These are phyloP conservation scores for Didymellaceae sp. DNA, from an alignment of 2,329 filamentous ascomycete species.

Conservation along the genomic window DNA sequence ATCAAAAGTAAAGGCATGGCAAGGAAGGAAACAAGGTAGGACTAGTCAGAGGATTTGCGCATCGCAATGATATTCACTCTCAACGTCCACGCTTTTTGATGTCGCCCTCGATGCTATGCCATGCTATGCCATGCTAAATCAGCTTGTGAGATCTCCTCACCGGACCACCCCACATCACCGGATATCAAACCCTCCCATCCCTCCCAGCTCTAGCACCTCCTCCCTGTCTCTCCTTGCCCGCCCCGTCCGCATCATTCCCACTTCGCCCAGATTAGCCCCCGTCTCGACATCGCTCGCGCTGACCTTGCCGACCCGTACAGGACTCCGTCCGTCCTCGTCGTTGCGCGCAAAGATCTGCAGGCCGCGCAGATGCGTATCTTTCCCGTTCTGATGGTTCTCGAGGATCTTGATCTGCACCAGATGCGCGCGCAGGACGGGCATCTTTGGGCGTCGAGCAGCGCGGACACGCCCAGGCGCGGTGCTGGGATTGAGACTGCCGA, in stretches of 20 bases:
- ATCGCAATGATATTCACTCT: background rate
- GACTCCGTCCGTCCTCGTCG: constrained; percentile 25
- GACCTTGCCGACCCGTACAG: constrained; percentile 14
- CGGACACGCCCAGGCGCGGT: background rate
- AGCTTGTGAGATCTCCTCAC: background rate
- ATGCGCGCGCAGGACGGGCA: constrained; percentile 82
- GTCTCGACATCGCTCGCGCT: constrained; percentile 10
- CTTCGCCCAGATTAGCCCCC: constrained; percentile 8
- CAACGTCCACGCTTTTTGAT: background rate
- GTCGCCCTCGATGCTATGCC: background rate
- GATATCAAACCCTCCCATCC: constrained; percentile 3
- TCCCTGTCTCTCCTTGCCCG: constrained; percentile 13
- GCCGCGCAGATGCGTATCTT: constrained; percentile 95
- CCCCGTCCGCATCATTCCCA: constrained; percentile 20
- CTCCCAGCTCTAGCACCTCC: constrained; percentile 23
- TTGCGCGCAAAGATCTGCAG: constrained; percentile 79
- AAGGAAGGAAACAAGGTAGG: background rate
- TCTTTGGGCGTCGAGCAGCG: constrained; percentile 60
- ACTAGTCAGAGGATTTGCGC: background rate
- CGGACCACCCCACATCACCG: background rate
- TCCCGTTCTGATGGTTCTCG: constrained; percentile 98
- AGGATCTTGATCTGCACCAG: constrained; percentile 88
- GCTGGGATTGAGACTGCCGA: constrained; percentile 27
- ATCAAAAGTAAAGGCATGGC: background rate
- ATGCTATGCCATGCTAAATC: too few relatives aligned